Conservation (phyloP, 2,329 filamentous ascomycete species). For the Biscogniauxia sp. region DNA sequence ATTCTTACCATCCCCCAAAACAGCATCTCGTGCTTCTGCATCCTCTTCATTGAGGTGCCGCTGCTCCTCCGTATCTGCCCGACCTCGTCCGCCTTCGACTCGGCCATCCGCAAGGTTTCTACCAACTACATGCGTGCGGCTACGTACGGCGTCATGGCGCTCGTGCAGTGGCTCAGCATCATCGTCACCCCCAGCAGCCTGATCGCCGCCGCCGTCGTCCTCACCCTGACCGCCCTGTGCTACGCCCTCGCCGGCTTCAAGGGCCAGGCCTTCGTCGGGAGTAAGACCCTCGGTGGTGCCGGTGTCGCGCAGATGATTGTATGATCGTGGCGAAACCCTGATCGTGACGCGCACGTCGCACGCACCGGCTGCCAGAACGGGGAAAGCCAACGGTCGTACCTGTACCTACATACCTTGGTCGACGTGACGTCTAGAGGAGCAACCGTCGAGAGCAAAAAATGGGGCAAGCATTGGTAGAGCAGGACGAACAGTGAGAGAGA, state of each 20-base stretch:
- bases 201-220: slow-evolving; percentile 81
- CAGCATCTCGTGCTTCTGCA: slow-evolving; percentile 68
- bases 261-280: slow-evolving; percentile 82
- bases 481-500: not conserved
- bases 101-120: slow-evolving; percentile 84
- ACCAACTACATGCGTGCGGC: slow-evolving; percentile 96
- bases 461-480: too few species aligned
- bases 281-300: slow-evolving; percentile 92
- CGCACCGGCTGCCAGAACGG: too few species aligned
- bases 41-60: slow-evolving; percentile 86
- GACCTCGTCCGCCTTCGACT: slow-evolving; percentile 85
- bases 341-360: too few species aligned
- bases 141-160: slow-evolving; percentile 78
- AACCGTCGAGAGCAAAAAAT: not conserved
- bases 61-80: slow-evolving; percentile 96
- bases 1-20: not conserved
- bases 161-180: slow-evolving; percentile 82
- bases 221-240: slow-evolving; percentile 74
- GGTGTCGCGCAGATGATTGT: slow-evolving; percentile 99
- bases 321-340: slow-evolving; percentile 39
- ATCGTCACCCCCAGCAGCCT: slow-evolving; percentile 64
- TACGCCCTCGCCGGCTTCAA: slow-evolving; percentile 78
- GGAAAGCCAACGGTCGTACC: too few species aligned
- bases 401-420: not conserved
- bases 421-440: not conserved